phyloP scores from a whole-genome alignment of 148 eudicot genomes.

The Vaccinium myrtillus region DNA sequence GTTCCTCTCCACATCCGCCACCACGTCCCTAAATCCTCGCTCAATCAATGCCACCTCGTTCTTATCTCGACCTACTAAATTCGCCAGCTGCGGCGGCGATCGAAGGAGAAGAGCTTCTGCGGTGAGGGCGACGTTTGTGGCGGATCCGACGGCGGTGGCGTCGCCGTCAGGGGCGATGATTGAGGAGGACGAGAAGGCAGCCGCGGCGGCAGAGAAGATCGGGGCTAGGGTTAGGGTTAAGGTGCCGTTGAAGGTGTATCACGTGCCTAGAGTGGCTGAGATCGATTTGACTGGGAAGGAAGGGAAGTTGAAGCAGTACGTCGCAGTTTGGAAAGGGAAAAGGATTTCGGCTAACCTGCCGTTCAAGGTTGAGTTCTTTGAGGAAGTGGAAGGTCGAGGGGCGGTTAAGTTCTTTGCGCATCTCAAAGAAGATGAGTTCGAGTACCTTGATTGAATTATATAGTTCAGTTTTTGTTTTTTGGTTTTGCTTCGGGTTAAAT shows the following conservation, averaged over 20 bases:
- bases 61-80: background rate
- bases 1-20: background rate
- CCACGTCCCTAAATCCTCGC: background rate
- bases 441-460: constrained; percentile 39
- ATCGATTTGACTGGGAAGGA: constrained; percentile 49
- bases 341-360: constrained; percentile 63
- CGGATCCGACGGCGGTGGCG: constrained; percentile 17
- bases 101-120: background rate
- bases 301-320: constrained; percentile 58
- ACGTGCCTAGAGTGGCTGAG: constrained; percentile 55
- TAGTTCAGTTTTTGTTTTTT: background rate
- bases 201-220: constrained; percentile 32
- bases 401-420: constrained; percentile 57
- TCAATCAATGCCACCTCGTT: background rate
- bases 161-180: background rate
- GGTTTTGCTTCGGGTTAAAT: background rate
- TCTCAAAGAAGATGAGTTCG: constrained; percentile 80
- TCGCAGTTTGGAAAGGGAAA: constrained; percentile 70
- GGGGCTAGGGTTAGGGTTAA: constrained; percentile 69
- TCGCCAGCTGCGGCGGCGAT: background rate
- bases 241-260: constrained; percentile 59
- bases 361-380: constrained; percentile 53
- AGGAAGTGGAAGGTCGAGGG: constrained; percentile 38
- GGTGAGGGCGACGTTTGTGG: background rate
- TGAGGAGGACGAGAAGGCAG: constrained; percentile 30